Evolutionary conservation across 2,329 filamentous ascomycete species (phyloP).

Genomic region (Zymoseptoria tritici): DNA sequence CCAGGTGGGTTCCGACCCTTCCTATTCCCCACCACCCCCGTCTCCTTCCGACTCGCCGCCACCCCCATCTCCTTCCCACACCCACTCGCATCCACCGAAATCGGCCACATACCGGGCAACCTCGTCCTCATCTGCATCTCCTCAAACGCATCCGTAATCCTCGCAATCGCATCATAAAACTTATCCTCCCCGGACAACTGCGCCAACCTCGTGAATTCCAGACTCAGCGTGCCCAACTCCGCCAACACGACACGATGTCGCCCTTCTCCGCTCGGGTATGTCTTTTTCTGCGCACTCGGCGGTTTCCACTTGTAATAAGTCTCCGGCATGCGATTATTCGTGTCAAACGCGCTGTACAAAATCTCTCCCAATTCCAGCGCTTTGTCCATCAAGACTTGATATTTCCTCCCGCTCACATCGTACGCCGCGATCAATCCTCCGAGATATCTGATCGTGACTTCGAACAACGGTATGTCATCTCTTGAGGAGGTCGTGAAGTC

Average conservation of each 20-base stretch:
- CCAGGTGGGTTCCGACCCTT: not conserved
- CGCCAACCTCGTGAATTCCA: slow-evolving; percentile 85
- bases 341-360: slow-evolving; percentile 78
- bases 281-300: slow-evolving; percentile 54
- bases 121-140: slow-evolving; percentile 64
- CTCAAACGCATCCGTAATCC: slow-evolving; percentile 74
- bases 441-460: slow-evolving; percentile 85
- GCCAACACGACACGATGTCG: slow-evolving; percentile 47
- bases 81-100: slow-evolving; percentile 68
- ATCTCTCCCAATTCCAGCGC: slow-evolving; percentile 73
- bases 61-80: slow-evolving; percentile 49
- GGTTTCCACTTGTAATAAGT: slow-evolving; percentile 74
- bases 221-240: slow-evolving; percentile 69
- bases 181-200: slow-evolving; percentile 74
- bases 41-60: slow-evolving; percentile 3
- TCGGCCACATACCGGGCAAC: slow-evolving; percentile 74
- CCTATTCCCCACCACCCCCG: not conserved
- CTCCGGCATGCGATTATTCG: slow-evolving; percentile 86
- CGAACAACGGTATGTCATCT: slow-evolving; percentile 76
- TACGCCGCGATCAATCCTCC: slow-evolving; percentile 81
- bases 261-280: slow-evolving; percentile 40
- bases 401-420: slow-evolving; percentile 67
- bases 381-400: slow-evolving; percentile 66
- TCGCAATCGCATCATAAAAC: slow-evolving; percentile 84
- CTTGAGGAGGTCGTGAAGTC: slow-evolving; percentile 71